A percentile compares a stretch with the other conserved stretches of the same genome.
These are phyloP conservation scores for Trichoderma endophyticum DNA, from an alignment of 2,329 filamentous ascomycete species.

Conservation along the genomic window DNA sequence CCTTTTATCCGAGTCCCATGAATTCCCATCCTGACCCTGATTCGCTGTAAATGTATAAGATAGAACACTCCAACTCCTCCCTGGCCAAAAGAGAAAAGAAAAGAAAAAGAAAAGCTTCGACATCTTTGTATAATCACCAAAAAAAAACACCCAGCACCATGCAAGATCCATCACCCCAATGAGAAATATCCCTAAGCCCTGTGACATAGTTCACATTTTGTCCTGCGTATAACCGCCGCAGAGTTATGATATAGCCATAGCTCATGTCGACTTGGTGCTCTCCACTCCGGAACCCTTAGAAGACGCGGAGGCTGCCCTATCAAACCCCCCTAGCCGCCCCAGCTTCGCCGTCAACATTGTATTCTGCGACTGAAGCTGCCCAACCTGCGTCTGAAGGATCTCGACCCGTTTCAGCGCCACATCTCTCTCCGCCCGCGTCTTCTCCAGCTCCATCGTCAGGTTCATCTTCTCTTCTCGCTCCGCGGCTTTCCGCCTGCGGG, in stretches of 20 bases:
- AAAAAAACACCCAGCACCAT: background rate
- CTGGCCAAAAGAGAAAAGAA: background rate
- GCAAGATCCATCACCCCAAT: background rate
- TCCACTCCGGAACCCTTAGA: constrained; percentile 20
- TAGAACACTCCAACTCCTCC: background rate
- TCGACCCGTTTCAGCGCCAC: constrained; percentile 52
- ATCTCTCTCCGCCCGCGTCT: constrained; percentile 49
- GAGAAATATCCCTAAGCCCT: background rate
- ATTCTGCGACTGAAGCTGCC: constrained; percentile 58
- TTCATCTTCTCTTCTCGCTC: constrained; percentile 54
- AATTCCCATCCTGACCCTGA: background rate
- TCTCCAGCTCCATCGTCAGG: constrained; percentile 52
- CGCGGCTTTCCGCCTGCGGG: constrained; percentile 46
- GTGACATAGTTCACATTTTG: background rate
- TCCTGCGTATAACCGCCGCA: too few species aligned
- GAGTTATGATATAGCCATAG: background rate
- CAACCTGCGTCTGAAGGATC: constrained; percentile 52
- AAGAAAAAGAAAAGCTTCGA: background rate
- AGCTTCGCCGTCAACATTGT: constrained; percentile 54
- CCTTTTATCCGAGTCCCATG: background rate
- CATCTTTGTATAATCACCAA: background rate
- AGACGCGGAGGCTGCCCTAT: constrained; percentile 38
- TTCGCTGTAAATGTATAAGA: constrained; percentile 1
- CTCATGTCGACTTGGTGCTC: constrained; percentile 10
- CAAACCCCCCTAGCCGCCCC: constrained; percentile 44